Base-by-base conservation (phyloP, 2,329 filamentous ascomycete genomes). In the Monilinia aucupariae region DNA sequence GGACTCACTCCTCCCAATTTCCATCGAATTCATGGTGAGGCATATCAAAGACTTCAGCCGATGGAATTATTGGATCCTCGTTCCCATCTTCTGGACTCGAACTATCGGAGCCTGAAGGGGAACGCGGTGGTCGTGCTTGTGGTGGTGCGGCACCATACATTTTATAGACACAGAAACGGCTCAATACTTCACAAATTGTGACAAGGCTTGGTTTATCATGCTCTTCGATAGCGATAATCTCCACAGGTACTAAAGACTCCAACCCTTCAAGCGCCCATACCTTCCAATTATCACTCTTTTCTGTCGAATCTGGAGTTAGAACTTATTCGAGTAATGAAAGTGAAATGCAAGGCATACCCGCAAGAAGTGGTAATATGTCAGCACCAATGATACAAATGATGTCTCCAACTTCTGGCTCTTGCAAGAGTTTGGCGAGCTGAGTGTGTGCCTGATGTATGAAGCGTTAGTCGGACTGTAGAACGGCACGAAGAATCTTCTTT, bases 1-100 rank as follows among this genome's bases (percentile, higher is more conserved):
- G 6, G 45, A 63, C 65, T 43, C 60, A 71, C 70, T 70, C 64
- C 32, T 73, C 69, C 72, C 72, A 73, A 30, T 58, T 53, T 7
- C 64, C 66, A 32, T 69, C 64, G 55, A 71, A 73, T 17, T 63
- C 61, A 2, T 41, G 25, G 55, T 72, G 66, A 45, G 72, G 72
- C 67, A 73, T 64, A 13, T 51, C 47, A 3, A 64, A 68, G 15
- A 70, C 61, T 34, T 72, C 69, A 34, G 67, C 70, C 41, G 69
- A 63, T 30, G 65, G 65, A 20, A 71, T 52, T 12, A 64, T 55
- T 27, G 59, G 59, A 37, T 61, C 59, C 12, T 58, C 41, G 22
- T 47, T 4, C 12, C 17, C 27, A 25, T 55, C 47, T 1, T 64
- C 43, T 25, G 39, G 43, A 17, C 34, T 45, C 2, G 43, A 17